Base-by-base conservation (phyloP, 768 basidiomycete genomes). In the Psilocybe tampanensis region DNA sequence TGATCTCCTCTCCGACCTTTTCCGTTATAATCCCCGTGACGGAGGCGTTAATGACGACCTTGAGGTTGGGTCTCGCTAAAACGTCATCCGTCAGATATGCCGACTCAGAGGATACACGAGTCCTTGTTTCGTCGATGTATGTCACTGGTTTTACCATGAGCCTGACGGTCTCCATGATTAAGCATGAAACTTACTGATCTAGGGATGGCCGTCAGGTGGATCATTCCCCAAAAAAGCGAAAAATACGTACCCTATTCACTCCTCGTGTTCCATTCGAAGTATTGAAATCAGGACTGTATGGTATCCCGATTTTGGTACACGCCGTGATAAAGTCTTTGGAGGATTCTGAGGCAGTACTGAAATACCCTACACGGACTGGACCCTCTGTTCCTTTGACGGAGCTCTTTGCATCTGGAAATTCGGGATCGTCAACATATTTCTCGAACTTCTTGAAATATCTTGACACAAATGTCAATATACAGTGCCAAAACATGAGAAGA, bases 401-500 rank as follows among this genome's bases (percentile, higher is more conserved):
- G 2, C 68, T 60, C 49, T 85, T 76, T 7, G 86, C 81, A 6
- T 69, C 68, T 0, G 83, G 80, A 63, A 80, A 80, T 7, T 70
- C 64, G 2, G 75, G 69, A 56, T 80, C 72, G 1, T 80, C 78
- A 23, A 71, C 69, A 60, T 78, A 89, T 26, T 72, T 80, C 63
- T 89, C 87, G 24, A 88, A 86, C 60, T 85, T 88, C 41, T 68
- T 74, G 63, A 89, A 86, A 60, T 87, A 88, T n/a, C 88, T 74
- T 60, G 21, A 60, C 15, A 32, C n/a, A 47, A 23, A 60, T 44
- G 6, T 22, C 8, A 43, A 13, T 8, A 29, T 29, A 29, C 29
- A 3, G 39, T 7, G 42, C 15, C 8, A 24, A 3, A 33, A 29
- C 8, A 23, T 36, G n/a, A 54, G 47, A 29, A 19, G 26, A 32